Evolutionary conservation across 495 filamentous ascomycete genomes (phyloP).

Genomic region (Parachaetomium inaequale): DNA sequence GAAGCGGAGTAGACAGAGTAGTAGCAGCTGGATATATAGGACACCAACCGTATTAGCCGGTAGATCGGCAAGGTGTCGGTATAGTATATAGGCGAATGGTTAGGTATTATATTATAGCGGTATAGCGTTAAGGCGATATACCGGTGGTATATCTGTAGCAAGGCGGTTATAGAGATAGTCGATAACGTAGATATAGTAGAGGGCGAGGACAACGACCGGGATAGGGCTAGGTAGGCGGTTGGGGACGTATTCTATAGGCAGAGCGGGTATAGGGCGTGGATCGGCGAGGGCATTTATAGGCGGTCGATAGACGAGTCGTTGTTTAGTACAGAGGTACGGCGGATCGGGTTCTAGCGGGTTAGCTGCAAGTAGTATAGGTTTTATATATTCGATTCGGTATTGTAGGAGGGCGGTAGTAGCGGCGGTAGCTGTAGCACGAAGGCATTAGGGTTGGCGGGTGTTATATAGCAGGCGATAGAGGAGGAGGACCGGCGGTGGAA

Average conservation of each 20-base stretch:
- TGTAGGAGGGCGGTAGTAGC: neutral
- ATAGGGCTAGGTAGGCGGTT: neutral
- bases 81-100: neutral
- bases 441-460: too few species aligned
- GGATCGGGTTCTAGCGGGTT: conserved; percentile 1
- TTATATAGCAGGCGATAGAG: neutral
- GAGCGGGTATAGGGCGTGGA: conserved; percentile 2
- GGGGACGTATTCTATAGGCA: neutral
- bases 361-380: conserved; percentile 2
- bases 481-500: neutral
- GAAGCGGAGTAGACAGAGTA: too few species aligned
- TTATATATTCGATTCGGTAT: neutral
- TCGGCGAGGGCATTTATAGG: neutral
- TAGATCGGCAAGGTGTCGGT: neutral
- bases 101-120: neutral
- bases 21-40: neutral
- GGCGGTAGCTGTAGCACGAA: neutral
- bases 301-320: conserved; percentile 1
- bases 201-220: neutral
- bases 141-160: neutral
- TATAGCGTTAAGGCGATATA: neutral
- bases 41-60: neutral
- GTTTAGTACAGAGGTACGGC: neutral
- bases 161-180: neutral
- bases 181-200: neutral